Evolutionary conservation across 129 eudicot genomes (phyloP).

Genomic region (Pseudognaphalium luteoalbum): DNA sequence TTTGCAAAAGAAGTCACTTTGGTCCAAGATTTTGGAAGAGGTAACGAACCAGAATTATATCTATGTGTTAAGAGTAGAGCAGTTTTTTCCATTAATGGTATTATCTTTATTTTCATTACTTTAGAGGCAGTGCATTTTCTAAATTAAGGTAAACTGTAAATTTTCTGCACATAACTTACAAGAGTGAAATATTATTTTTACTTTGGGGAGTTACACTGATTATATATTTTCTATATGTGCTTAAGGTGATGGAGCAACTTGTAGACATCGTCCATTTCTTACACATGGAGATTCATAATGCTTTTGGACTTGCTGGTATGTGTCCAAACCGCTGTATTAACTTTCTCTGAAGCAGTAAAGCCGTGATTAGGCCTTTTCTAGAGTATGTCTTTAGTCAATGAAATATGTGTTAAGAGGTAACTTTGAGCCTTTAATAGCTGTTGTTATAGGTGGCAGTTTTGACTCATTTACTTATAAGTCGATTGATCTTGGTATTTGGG

Average conservation of each 20-base stretch:
- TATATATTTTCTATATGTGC: slow-evolving; percentile 12
- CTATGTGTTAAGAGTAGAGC: slow-evolving; percentile 4
- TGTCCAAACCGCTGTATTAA: not conserved
- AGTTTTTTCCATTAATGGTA: not conserved
- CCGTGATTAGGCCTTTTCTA: not conserved
- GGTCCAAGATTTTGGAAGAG: slow-evolving; percentile 95
- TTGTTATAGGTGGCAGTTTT: too few species aligned
- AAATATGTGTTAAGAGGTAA: too few species aligned
- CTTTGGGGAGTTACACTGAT: not conserved
- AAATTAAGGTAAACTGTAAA: slow-evolving; percentile 1
- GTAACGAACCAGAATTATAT: slow-evolving; percentile 37
- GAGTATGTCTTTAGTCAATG: not conserved
- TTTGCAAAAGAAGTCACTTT: slow-evolving; percentile 87
- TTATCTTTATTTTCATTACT: not conserved
- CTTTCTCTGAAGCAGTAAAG: not conserved
- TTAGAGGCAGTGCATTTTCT: slow-evolving; percentile 1
- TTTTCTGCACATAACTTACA: slow-evolving; percentile 8
- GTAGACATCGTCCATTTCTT: slow-evolving; percentile 92
- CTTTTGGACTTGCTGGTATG: slow-evolving; percentile 79
- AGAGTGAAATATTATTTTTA: not conserved
- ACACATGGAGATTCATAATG: slow-evolving; percentile 85
- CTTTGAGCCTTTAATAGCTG: too few species aligned
- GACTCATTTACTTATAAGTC: too few species aligned
- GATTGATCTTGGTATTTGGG: too few species aligned
- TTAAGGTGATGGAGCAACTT: slow-evolving; percentile 97